Conservation (phyloP, 352 stramenopile species). For the Globisporangium echinulatum region DNA sequence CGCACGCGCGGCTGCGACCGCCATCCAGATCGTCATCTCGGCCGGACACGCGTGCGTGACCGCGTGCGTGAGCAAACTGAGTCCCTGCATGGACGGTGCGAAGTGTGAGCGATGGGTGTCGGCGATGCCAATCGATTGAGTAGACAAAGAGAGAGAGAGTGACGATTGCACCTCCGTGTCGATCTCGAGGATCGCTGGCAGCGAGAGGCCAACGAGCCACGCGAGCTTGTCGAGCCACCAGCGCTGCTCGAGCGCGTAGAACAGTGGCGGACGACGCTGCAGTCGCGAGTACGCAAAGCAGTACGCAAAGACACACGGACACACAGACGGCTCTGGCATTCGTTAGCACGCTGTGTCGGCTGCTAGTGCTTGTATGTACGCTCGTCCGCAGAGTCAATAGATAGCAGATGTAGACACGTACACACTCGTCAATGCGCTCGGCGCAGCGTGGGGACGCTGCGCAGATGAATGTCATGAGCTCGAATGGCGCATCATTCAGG, state of each 20-base stretch:
- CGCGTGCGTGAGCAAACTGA: slow-evolving; percentile 35
- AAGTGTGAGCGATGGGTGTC: neutral
- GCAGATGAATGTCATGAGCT: slow-evolving; percentile 26
- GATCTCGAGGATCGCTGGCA: slow-evolving; percentile 30
- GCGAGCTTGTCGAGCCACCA: slow-evolving; percentile 43
- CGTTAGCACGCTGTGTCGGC: no score
- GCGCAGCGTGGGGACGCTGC: slow-evolving; percentile 16
- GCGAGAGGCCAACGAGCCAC: slow-evolving; percentile 43
- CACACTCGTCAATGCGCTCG: slow-evolving; percentile 23
- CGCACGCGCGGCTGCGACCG: slow-evolving; percentile 30
- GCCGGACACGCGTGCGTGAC: slow-evolving; percentile 31
- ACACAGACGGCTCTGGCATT: no score
- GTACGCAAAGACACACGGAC: no score
- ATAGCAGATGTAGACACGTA: slow-evolving; percentile 3
- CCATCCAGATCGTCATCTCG: slow-evolving; percentile 49
- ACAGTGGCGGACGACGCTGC: slow-evolving; percentile 21
- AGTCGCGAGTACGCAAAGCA: neutral
- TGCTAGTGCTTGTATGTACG: no score
- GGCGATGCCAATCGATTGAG: no score
- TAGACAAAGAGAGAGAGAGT: neutral
- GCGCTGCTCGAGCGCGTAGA: slow-evolving; percentile 38
- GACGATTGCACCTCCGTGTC: slow-evolving; percentile 23
- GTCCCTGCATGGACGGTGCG: slow-evolving; percentile 14
- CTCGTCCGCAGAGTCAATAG: no score
- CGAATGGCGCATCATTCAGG: slow-evolving; percentile 18